A percentile compares a stretch with the other conserved stretches of the same genome.
phyloP scores from a whole-genome alignment of 306 rosid species.

The Echinosophora koreensis region DNA sequence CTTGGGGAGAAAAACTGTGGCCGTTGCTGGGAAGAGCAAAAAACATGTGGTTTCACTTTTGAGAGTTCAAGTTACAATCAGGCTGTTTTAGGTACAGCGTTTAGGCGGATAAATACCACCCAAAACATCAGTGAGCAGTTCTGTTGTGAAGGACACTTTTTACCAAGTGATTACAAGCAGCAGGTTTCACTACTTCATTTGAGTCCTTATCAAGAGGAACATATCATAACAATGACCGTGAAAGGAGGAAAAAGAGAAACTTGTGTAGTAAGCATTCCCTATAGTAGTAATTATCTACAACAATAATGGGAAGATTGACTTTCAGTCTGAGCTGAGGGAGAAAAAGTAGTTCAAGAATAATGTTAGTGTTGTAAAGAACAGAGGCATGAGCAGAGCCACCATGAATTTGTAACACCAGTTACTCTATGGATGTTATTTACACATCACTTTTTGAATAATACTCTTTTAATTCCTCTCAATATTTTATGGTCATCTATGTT shows the following conservation, averaged over 20 bases:
- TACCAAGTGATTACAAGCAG: constrained; percentile 28
- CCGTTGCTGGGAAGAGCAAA: constrained; percentile 32
- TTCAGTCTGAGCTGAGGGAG: background rate
- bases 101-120: constrained; percentile 31
- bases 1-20: constrained; percentile 37
- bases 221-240: constrained; percentile 1
- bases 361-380: constrained; percentile 17
- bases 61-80: constrained; percentile 5
- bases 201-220: background rate
- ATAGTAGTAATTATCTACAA: background rate
- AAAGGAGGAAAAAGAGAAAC: constrained; percentile 33
- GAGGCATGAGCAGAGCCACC: constrained; percentile 19
- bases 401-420: constrained; percentile 23
- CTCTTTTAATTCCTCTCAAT: constrained; percentile 2
- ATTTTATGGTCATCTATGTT: constrained; percentile 23
- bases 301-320: constrained; percentile 16
- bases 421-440: constrained; percentile 3
- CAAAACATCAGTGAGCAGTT: constrained; percentile 40
- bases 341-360: background rate
- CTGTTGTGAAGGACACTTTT: constrained; percentile 41
- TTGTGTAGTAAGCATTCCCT: background rate
- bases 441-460: constrained; percentile 1
- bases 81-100: constrained; percentile 23
- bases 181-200: constrained; percentile 22
- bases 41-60: constrained; percentile 38